Conservation (phyloP, 2,329 filamentous ascomycete genomes). For the Hypoxylon sp. region DNA sequence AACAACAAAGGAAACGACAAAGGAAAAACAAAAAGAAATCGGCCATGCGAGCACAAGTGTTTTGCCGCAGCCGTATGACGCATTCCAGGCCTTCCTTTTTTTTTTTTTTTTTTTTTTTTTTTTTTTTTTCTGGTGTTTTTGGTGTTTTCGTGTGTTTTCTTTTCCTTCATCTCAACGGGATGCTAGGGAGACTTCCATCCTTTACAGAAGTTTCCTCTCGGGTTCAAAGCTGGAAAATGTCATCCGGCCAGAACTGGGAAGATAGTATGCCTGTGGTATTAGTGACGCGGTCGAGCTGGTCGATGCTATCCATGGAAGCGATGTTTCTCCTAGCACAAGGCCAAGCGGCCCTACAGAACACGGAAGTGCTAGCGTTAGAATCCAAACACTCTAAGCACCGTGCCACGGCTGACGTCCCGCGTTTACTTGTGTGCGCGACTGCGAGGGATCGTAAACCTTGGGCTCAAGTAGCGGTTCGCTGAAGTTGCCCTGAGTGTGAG, state of each 20-base stretch:
- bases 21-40: background rate
- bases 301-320: background rate
- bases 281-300: too few relatives aligned
- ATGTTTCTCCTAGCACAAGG: background rate
- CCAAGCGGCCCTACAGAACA: background rate
- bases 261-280: background rate
- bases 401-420: background rate
- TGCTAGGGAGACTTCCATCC: background rate
- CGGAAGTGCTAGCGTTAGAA: background rate
- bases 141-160: background rate
- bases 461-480: conserved; percentile 38
- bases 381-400: background rate
- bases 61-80: background rate
- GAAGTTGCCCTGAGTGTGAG: conserved; percentile 34
- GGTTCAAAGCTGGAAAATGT: background rate
- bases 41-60: background rate
- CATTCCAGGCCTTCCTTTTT: background rate
- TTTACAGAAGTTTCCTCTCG: conserved; percentile 8
- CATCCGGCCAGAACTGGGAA: background rate
- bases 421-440: background rate
- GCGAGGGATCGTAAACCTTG: conserved; percentile 27
- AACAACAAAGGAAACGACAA: conserved; percentile 1
- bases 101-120: background rate
- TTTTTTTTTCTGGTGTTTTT: background rate
- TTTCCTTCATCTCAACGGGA: background rate